Base-by-base conservation (phyloP, 2,329 filamentous ascomycete genomes). In the Epichloe scottii region DNA sequence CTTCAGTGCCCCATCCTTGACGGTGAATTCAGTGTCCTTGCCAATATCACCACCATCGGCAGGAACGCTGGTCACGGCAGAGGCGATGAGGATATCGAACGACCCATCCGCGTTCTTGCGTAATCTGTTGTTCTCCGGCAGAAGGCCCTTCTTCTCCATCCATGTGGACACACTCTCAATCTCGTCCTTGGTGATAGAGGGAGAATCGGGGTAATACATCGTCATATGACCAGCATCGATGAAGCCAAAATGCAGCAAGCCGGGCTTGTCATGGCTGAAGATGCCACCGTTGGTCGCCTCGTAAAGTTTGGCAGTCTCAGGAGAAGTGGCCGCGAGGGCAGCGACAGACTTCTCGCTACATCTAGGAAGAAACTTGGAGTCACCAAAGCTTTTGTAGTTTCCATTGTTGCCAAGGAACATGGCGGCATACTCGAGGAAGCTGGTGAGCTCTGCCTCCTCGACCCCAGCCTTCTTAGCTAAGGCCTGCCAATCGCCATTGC, bases 381-480 rank as follows among this genome's bases (percentile, higher is more conserved):
- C 87, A 42, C 88, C 88, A 60, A 90, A 91, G 58, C 85, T 85
- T 71, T 91, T 91, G 71, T 91, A 93, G 67, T 93, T 93, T 56
- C 88, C 86, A 55, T 76, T 76, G 63, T 91, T 93, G 43, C 85
- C 85, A 3, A 93, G 72, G 66, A 93, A 89, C 66, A 88, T 85
- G 33, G 79, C 81, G 7, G 85, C 76, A 65, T 91, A 93, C 65
- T 89, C 80, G 38, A 91, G 72, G 69, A 90, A 90, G 54, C 76
- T 72, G 15, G 76, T 75, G 44, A 89, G 63, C 50, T 88, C 77
- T 50, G 81, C 73, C 48, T 81, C 73, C 44, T 78, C 77, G 46
- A 89, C 74, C 34, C 76, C 75, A 17, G 82, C 80, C 66, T 84
- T 81, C 54, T 76, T 68, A 30, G 79, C 81, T 26, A 90, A 72